Conservation (phyloP, 108 stramenopile genomes). For the Fistulifera pelliculosa region DNA sequence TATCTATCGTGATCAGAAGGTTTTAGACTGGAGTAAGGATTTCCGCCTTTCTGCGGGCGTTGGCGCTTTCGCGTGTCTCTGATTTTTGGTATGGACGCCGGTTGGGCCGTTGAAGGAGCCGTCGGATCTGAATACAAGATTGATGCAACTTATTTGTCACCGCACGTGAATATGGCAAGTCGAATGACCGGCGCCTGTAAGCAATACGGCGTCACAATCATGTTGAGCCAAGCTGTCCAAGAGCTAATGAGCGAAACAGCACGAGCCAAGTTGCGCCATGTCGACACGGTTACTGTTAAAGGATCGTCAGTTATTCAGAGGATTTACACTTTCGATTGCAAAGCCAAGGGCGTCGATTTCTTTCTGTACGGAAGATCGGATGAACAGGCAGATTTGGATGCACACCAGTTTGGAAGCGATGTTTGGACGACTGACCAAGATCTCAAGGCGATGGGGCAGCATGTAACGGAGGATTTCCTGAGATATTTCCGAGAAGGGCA, state of each 20-base stretch:
- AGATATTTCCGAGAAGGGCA: constrained; percentile 55
- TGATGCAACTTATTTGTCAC: constrained; percentile 94
- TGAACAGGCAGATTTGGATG: constrained; percentile 61
- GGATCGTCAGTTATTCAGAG: constrained; percentile 63
- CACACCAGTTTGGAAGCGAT: constrained; percentile 49
- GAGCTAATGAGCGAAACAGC: constrained; percentile 61
- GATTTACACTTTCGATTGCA: constrained; percentile 77
- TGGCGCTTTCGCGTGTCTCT: constrained; percentile 48
- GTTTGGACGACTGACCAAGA: constrained; percentile 83
- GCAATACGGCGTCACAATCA: constrained; percentile 77
- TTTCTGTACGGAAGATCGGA: constrained; percentile 62
- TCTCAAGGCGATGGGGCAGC: constrained; percentile 63
- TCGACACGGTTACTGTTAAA: constrained; percentile 81
- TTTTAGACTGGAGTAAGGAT: constrained; percentile 60
- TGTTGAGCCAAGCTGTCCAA: constrained; percentile 50
- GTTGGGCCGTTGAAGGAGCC: constrained; percentile 94
- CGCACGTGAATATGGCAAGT: constrained; percentile 93
- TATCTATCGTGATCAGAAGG: constrained; percentile 61
- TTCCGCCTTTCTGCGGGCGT: constrained; percentile 47
- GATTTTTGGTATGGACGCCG: constrained; percentile 92
- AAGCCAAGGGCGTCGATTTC: constrained; percentile 62
- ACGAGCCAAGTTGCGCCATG: constrained; percentile 47
- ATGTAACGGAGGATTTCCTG: constrained; percentile 65
- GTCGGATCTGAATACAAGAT: constrained; percentile 87
- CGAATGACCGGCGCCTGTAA: constrained; percentile 89